phyloP scores from a whole-genome alignment of 148 eudicot species.

The Drosera capensis region DNA sequence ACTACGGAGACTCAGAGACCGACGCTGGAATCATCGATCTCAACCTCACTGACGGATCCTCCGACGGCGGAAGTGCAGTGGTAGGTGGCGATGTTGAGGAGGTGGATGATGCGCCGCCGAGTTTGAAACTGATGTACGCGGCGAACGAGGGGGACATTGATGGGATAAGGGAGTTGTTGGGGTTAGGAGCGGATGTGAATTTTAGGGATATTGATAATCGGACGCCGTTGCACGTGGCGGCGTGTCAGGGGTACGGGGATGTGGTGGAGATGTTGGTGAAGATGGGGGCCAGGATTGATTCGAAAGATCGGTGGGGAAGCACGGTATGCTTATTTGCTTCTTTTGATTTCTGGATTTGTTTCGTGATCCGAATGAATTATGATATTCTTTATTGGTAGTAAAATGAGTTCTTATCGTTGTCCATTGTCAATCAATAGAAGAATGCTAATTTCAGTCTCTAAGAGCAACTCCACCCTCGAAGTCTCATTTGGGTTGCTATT shows the following conservation, averaged over 20 bases:
- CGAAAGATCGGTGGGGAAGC: conserved; percentile 96
- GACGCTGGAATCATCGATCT: no score
- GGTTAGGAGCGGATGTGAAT: conserved; percentile 47
- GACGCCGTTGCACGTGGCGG: conserved; percentile 75
- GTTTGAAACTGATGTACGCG: conserved; percentile 51
- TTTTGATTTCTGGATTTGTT: no score
- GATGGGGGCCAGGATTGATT: conserved; percentile 50
- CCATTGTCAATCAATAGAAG: no score
- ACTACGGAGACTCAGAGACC: no score
- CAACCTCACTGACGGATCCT: conserved; percentile 13
- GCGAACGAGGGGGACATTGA: conserved; percentile 71
- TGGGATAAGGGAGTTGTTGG: conserved; percentile 52
- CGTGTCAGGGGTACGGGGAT: conserved; percentile 64
- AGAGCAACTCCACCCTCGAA: no score
- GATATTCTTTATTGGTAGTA: no score
- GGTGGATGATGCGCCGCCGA: conserved; percentile 26
- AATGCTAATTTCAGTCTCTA: no score
- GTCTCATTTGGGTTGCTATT: no score
- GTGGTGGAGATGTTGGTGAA: conserved; percentile 48
- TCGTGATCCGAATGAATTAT: neutral
- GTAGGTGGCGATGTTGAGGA: conserved; percentile 9
- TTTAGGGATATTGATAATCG: conserved; percentile 62
- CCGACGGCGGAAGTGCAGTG: conserved; percentile 11
- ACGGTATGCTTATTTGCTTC: conserved; percentile 32
- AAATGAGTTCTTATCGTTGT: no score